Base-by-base conservation (phyloP, 441 rosid species). In the Pelargonium citronellum region DNA sequence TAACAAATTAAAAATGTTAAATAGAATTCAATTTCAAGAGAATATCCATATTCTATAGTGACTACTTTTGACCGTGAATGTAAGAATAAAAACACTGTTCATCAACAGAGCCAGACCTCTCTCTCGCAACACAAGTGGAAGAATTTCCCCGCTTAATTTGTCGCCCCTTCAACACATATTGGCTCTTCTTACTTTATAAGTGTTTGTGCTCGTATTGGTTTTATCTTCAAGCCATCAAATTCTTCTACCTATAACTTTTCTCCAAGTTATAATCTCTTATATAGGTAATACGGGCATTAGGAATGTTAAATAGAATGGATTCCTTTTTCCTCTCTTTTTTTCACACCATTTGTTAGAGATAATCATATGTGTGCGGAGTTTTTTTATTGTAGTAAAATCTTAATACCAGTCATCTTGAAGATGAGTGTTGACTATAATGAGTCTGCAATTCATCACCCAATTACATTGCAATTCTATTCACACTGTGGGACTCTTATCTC, bases 1-100 rank as follows among this genome's bases (percentile, higher is more conserved):
- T 67, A 68, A 46, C 5, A 22, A 67, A 79, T 44, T 43, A 43
- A 30, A 8, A 58, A 58, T 19, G 19, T 7, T 19, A 17, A 17
- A 17, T 60, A 60, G 0, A 20, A 60, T 60, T 60, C 12, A 10
- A 20, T 60, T 60, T 22, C 37, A 22, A 24, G 64, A 60, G 30
- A 60, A 22, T 20, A 24, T 60, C 11, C 24, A 22, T 60, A 60
- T 20, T 24, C n/a, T 22, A 60, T 60, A 22, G 64, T 60, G 24
- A 27, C 34, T 60, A 60, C 11, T 22, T 34, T 43, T 10, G 37
- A 43, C n/a, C 6, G n/a, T 60, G 37, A 60, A 11, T 60, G 30
- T 30, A 30, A 9, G 22, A 0, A 20, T 11, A 22, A 20, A 58
- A 11, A 13, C 64, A 8, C 22, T 20, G 64, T 9, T 12, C 64